Base-by-base conservation (phyloP, 2,329 filamentous ascomycete genomes). In the Fusarium paranaense region DNA sequence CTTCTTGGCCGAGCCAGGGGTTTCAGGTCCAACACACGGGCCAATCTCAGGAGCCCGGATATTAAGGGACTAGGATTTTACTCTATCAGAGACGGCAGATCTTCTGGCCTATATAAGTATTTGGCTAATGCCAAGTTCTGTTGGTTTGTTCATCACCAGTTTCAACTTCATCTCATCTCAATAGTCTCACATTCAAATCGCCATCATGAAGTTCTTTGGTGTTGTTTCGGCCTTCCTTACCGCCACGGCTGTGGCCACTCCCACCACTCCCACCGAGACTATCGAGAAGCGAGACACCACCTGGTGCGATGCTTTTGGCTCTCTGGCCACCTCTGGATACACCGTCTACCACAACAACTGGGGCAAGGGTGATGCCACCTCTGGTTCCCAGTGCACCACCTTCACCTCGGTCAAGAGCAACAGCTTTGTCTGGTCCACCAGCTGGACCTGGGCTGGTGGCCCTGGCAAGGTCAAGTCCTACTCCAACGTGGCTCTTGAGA, bases 271-370 rank as follows among this genome's bases (percentile, higher is more conserved):
- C 10, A 59, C 71, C 3, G 76, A 79, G 22, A 73, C 76, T 16
- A 60, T 83, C 54, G 78, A 82, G 35, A 81, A 83, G 72, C 80
- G 83, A 32, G 80, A 80, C 54, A 77, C 76, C 5, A 75, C 76
- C 59, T 76, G 76, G 75, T 87, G 86, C 67, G 85, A 80, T 18
- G 79, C 84, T 69, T 87, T 79, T 70, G 85, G 78, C 42, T 80
- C 82, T 6, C 64, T 80, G 16, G 74, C 78, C 2, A 82, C 81
- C 0, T 84, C 83, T 37, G 80, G 79, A 45, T 89, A 86, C 78
- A 88, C 82, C 54, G 74, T 89, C 64, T 89, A 88, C 81, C 87
- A 89, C 77, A 85, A 89, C 80, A 86, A 87, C 72, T 89, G 87
- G 87, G 86, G 86, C 30, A 61, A 81, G 52, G 76, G 69, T 16